Percentiles rank a stretch among this genome's conserved stretches.
Evolutionary conservation across 768 basidiomycete species (phyloP).

Genomic region (Chalciporus piperatus): DNA sequence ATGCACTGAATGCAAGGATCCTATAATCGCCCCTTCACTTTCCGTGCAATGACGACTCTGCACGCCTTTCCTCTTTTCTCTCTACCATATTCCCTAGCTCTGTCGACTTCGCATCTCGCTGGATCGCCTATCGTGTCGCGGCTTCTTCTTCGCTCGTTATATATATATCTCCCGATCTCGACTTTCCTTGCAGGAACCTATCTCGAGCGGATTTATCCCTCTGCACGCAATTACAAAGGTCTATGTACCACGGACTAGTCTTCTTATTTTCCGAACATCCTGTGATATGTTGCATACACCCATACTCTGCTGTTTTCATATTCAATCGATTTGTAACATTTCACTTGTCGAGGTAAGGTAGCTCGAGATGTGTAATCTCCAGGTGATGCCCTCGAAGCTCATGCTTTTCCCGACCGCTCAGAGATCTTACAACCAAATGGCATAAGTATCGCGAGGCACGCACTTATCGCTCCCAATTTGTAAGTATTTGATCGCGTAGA

Average conservation of each 20-base stretch:
- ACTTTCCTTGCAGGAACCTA: conserved; percentile 18
- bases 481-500: no score
- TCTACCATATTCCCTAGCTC: not conserved
- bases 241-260: not conserved
- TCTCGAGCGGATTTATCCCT: conserved; percentile 11
- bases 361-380: no score
- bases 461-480: no score
- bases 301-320: conserved; percentile 2
- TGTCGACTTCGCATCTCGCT: conserved; percentile 5
- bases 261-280: no score
- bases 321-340: not conserved
- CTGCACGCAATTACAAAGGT: conserved; percentile 10
- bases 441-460: no score
- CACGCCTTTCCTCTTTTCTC: not conserved
- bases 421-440: no score
- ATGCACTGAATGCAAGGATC: conserved; percentile 22
- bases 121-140: conserved; percentile 15
- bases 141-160: conserved; percentile 8
- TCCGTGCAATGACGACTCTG: conserved; percentile 20
- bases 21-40: conserved; percentile 16
- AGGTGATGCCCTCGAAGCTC: no score
- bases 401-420: no score
- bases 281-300: not conserved
- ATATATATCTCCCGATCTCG: conserved; percentile 13
- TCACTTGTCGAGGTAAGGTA: no score